A percentile compares a stretch with the other conserved stretches of the same genome.
Evolutionary conservation across 176 grass and related monocot species (phyloP).

Genomic region (Eleusine indica): DNA sequence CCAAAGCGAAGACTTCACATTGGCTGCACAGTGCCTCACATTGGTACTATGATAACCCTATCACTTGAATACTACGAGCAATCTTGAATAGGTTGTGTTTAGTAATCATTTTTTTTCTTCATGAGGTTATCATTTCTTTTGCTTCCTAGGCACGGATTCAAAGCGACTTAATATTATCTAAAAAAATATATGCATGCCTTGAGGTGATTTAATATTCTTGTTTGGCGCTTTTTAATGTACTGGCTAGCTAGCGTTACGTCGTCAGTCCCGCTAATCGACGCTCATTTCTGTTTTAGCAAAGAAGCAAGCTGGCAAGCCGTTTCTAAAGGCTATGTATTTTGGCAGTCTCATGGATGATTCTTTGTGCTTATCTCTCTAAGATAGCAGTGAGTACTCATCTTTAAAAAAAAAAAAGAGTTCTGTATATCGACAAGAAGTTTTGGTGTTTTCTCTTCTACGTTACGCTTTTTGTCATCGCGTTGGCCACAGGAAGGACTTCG

Average conservation of each 20-base stretch:
- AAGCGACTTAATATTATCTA: neutral
- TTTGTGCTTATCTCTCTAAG: neutral
- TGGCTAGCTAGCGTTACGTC: neutral
- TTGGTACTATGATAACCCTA: too few species aligned
- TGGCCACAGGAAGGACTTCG: neutral
- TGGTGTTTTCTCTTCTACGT: neutral
- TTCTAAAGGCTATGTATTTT: neutral
- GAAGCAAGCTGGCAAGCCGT: neutral
- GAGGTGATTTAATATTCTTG: neutral
- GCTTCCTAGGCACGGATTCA: neutral
- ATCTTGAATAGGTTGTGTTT: too few species aligned
- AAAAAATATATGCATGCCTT: neutral
- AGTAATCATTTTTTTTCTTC: too few species aligned
- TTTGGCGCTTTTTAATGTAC: neutral
- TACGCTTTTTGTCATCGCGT: neutral
- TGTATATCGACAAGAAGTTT: neutral
- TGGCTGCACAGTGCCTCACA: neutral
- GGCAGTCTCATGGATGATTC: neutral
- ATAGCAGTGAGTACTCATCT: neutral
- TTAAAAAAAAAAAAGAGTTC: too few species aligned
- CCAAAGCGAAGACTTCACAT: neutral
- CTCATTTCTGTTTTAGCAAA: neutral
- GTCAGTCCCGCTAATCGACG: neutral
- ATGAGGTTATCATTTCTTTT: neutral
- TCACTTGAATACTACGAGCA: too few species aligned